phyloP scores from a whole-genome alignment of 495 filamentous ascomycete species.

The Penicillium arizonense region DNA sequence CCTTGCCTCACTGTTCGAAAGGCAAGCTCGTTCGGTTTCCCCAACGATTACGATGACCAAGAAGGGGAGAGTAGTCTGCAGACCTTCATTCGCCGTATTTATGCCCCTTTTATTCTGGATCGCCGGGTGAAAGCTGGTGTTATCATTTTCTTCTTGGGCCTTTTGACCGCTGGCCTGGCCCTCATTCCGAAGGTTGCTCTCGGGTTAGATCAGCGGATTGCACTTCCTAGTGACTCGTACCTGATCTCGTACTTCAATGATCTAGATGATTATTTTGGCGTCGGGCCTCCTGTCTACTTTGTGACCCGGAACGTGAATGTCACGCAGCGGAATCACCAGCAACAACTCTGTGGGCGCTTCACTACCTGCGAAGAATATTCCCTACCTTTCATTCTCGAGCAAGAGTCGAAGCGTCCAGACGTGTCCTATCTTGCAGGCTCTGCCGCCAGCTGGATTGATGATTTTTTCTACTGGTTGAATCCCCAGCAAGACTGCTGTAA shows the following conservation, averaged over 20 bases:
- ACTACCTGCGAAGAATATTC: conserved; percentile 81
- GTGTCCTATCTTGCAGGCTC: conserved; percentile 90
- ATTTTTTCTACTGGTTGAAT: conserved; percentile 94
- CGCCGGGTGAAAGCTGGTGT: conserved; percentile 74
- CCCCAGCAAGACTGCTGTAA: conserved; percentile 82
- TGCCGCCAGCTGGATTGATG: conserved; percentile 93
- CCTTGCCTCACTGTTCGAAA: conserved; percentile 79
- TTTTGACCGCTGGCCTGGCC: conserved; percentile 83
- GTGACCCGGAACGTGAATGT: conserved; percentile 79
- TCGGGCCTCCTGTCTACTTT: conserved; percentile 94
- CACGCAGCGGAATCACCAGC: conserved; percentile 70
- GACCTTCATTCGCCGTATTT: conserved; percentile 80
- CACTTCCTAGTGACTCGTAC: conserved; percentile 89
- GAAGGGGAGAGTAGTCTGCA: conserved; percentile 70
- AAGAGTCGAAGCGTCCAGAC: conserved; percentile 86
- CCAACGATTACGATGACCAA: conserved; percentile 64
- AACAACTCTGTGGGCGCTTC: conserved; percentile 87
- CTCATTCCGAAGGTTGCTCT: conserved; percentile 81
- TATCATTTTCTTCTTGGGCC: conserved; percentile 75
- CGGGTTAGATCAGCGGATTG: conserved; percentile 90
- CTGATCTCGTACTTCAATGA: conserved; percentile 94
- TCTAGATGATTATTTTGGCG: conserved; percentile 85
- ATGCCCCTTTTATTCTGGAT: conserved; percentile 78
- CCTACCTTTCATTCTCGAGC: conserved; percentile 82
- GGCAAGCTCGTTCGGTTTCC: conserved; percentile 50